phyloP scores from a whole-genome alignment of 306 rosid genomes.

The Prunus dulcis region DNA sequence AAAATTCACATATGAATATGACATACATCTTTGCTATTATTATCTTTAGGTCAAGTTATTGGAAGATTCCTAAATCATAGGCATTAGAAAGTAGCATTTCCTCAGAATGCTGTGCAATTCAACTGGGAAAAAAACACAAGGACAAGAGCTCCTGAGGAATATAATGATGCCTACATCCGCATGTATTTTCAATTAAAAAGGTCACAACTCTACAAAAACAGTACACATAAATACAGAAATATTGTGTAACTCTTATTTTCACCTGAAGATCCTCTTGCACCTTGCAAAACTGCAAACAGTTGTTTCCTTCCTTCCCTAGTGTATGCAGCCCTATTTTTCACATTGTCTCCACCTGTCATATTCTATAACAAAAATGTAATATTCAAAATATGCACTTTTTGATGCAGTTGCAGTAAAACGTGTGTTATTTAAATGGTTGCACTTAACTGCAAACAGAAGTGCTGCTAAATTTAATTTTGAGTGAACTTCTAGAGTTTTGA shows the following conservation, averaged over 20 bases:
- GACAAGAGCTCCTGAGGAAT: background rate
- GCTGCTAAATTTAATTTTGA: slow-evolving; percentile 88
- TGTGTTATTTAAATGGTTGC: slow-evolving; percentile 17
- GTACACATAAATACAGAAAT: background rate
- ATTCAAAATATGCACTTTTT: slow-evolving; percentile 23
- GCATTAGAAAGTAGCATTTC: background rate
- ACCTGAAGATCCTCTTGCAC: slow-evolving; percentile 98
- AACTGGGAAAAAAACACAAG: no score
- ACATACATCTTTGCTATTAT: background rate
- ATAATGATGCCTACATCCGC: background rate
- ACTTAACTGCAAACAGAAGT: slow-evolving; percentile 83
- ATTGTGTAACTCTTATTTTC: slow-evolving; percentile 5
- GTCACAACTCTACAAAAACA: background rate
- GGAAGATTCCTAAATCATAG: background rate
- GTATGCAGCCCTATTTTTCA: slow-evolving; percentile 56
- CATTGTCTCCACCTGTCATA: slow-evolving; percentile 61
- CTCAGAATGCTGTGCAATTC: background rate
- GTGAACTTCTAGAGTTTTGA: slow-evolving; percentile 83
- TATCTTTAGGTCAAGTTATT: background rate
- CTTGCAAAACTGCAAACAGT: slow-evolving; percentile 92
- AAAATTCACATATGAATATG: background rate
- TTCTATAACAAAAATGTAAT: slow-evolving; percentile 46
- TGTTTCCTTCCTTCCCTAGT: slow-evolving; percentile 93
- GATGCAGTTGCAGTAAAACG: background rate
- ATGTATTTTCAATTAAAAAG: background rate